Percentiles rank a stretch among this genome's conserved stretches.
These are phyloP conservation scores for Lobulomyces angularis DNA, from an alignment of 192 early-diverging fungal genomes.

Conservation along the genomic window DNA sequence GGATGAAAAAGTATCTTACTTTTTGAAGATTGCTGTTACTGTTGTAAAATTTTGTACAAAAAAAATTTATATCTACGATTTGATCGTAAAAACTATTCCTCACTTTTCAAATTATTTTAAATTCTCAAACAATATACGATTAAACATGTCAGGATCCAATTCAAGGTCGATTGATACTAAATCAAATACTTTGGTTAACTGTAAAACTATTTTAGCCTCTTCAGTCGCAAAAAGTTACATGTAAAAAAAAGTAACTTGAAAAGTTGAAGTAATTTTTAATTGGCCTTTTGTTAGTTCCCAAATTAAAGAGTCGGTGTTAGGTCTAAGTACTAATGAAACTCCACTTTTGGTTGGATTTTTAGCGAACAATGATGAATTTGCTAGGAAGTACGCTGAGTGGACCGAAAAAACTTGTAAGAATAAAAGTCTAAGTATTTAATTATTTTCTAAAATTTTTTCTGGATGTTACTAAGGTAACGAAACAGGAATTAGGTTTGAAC, in stretches of 20 bases:
- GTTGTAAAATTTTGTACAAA: no score
- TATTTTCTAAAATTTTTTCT: slow-evolving; percentile 1
- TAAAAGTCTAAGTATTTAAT: background rate
- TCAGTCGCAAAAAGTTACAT: no score
- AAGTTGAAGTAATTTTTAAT: slow-evolving; percentile 2
- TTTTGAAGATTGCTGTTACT: no score
- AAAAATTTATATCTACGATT: no score
- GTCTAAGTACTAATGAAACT: background rate
- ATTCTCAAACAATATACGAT: no score
- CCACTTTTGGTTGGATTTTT: slow-evolving; percentile 77
- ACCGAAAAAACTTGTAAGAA: slow-evolving; percentile 75
- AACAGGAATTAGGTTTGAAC: slow-evolving; percentile 82
- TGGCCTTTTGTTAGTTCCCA: background rate
- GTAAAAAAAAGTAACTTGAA: background rate
- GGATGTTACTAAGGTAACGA: slow-evolving; percentile 27
- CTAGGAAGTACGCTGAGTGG: slow-evolving; percentile 86
- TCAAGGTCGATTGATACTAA: no score
- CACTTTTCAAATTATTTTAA: no score
- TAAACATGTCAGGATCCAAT: no score
- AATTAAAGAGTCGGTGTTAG: background rate
- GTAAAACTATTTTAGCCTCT: no score
- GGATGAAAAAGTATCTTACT: no score
- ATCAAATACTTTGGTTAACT: no score
- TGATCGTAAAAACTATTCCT: no score
- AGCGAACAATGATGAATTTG: slow-evolving; percentile 87